Conservation (phyloP, 2,329 filamentous ascomycete genomes). For the Colletotrichum euphorbiae region DNA sequence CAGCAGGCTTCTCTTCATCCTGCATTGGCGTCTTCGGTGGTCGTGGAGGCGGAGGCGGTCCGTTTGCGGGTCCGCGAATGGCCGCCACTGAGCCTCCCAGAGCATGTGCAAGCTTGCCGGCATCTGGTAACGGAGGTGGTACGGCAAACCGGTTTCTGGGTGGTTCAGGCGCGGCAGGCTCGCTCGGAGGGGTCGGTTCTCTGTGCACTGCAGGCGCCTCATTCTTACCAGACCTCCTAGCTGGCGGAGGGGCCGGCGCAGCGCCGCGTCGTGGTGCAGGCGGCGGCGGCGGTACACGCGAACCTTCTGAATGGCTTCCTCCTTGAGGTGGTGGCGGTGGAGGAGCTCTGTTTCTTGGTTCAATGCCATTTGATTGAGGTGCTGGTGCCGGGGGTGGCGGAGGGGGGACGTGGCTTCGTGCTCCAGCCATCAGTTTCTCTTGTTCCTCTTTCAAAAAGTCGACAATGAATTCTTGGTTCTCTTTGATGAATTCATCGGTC, state of each 20-base stretch:
- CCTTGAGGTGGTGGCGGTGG: slow-evolving; percentile 49
- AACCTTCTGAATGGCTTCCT: slow-evolving; percentile 40
- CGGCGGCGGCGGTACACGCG: slow-evolving; percentile 55
- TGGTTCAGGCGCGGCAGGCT: slow-evolving; percentile 72
- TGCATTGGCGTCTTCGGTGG: slow-evolving; percentile 79
- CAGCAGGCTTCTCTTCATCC: slow-evolving; percentile 66
- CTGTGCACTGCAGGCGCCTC: slow-evolving; percentile 53
- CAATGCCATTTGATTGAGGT: slow-evolving; percentile 49
- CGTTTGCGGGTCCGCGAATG: slow-evolving; percentile 45
- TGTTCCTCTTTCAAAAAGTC: slow-evolving; percentile 72
- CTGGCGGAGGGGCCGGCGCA: slow-evolving; percentile 68
- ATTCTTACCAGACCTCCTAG: slow-evolving; percentile 67
- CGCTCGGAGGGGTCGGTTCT: slow-evolving; percentile 72
- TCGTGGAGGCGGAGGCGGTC: slow-evolving; percentile 74
- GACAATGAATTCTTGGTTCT: slow-evolving; percentile 77
- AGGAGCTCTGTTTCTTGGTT: slow-evolving; percentile 49
- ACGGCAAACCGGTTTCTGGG: slow-evolving; percentile 61
- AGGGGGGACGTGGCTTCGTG: slow-evolving; percentile 36
- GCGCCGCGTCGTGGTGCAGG: slow-evolving; percentile 54
- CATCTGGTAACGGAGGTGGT: slow-evolving; percentile 89
- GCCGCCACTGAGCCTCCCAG: slow-evolving; percentile 54
- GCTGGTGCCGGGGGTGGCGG: slow-evolving; percentile 45
- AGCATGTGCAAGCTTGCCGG: slow-evolving; percentile 82
- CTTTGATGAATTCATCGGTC: slow-evolving; percentile 74
- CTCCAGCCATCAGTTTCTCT: slow-evolving; percentile 50